Conservation (phyloP, 805 yeast genomes). For the Kodamaea restingae region DNA sequence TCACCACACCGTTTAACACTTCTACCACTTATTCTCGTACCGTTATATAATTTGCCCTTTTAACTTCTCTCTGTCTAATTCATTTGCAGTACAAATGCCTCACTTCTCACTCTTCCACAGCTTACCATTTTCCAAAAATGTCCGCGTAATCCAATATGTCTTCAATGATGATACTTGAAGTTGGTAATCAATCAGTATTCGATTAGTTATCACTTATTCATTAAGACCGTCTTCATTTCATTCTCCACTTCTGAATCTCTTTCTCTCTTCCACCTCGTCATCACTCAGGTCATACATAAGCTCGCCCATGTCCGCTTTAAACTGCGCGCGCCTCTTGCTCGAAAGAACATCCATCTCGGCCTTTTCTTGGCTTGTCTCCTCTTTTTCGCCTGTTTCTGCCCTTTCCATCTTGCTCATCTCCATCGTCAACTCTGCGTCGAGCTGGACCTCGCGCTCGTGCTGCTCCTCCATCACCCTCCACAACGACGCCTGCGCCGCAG, state of each 20-base stretch:
- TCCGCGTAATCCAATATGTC: too few relatives aligned
- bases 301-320: constrained; percentile 12
- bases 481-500: constrained; percentile 16
- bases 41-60: too few relatives aligned
- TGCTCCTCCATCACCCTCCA: constrained; percentile 10
- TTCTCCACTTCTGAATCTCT: neutral
- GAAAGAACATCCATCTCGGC: neutral
- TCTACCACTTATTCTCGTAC: too few relatives aligned
- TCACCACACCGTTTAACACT: too few relatives aligned
- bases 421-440: constrained; percentile 5
- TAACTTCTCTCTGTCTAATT: too few relatives aligned
- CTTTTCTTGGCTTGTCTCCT: neutral
- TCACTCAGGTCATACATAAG: constrained; percentile 11
- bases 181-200: too few relatives aligned
- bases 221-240: neutral
- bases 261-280: constrained; percentile 1
- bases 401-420: constrained; percentile 1
- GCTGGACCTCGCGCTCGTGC: neutral
- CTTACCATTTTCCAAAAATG: too few relatives aligned
- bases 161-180: too few relatives aligned
- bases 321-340: constrained; percentile 10
- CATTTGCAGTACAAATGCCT: too few relatives aligned
- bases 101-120: too few relatives aligned
- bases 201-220: neutral
- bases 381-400: neutral